These are phyloP conservation scores for Paramecium sexaurelia DNA, from an alignment of 73 alveolate species.

Conservation along the genomic window DNA sequence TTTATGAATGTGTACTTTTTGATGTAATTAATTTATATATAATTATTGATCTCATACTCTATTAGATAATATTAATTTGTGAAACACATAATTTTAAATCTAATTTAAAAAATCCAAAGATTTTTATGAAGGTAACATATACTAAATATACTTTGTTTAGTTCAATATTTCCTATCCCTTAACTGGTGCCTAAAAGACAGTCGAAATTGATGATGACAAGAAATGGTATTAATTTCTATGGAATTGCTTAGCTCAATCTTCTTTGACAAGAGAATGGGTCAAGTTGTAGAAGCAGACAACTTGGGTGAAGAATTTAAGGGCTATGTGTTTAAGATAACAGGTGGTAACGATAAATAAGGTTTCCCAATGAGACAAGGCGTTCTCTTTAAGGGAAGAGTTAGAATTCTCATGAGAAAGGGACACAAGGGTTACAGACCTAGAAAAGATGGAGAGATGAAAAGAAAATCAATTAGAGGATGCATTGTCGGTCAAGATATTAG, in stretches of 20 bases:
- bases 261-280: conserved; percentile 90
- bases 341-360: conserved; percentile 96
- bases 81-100: conserved; percentile 51
- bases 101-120: conserved; percentile 43
- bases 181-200: conserved; percentile 91
- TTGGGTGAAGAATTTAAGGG: conserved; percentile 91
- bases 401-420: conserved; percentile 88
- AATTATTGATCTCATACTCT: neutral
- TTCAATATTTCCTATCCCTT: conserved; percentile 92
- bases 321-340: conserved; percentile 90
- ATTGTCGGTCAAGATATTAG: conserved; percentile 92
- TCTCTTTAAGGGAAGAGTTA: conserved; percentile 86
- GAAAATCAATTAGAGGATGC: conserved; percentile 96
- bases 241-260: conserved; percentile 67
- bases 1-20: neutral
- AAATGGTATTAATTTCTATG: conserved; percentile 71
- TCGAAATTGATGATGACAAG: conserved; percentile 94
- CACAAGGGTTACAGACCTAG: conserved; percentile 90
- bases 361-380: conserved; percentile 97
- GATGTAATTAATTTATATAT: neutral
- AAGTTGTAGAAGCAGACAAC: conserved; percentile 87
- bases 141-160: conserved; percentile 60
- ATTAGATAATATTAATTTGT: neutral
- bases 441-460: conserved; percentile 91
- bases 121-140: conserved; percentile 60